Conservation (phyloP, 495 filamentous ascomycete genomes). For the Penicillium manginii region DNA sequence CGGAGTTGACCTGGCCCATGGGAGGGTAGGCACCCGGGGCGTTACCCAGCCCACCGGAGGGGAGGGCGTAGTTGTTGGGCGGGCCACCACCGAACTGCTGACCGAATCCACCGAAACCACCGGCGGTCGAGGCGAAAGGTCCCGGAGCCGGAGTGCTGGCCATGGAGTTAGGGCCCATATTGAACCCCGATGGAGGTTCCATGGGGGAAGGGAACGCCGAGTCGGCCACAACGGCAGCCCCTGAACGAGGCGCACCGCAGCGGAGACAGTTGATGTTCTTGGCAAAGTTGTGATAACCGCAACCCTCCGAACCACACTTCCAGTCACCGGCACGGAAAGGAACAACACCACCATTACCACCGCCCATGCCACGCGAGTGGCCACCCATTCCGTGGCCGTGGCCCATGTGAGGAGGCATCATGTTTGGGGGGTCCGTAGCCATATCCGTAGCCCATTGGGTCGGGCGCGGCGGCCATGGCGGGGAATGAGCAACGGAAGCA, state of each 20-base stretch:
- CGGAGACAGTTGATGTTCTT: constrained; percentile 98
- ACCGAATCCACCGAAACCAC: constrained; percentile 75
- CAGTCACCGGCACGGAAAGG: constrained; percentile 98
- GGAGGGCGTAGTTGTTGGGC: constrained; percentile 86
- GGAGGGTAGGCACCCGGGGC: constrained; percentile 80
- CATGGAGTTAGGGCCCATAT: constrained; percentile 78
- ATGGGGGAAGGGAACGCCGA: constrained; percentile 90
- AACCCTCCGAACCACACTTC: constrained; percentile 98
- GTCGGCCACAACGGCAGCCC: constrained; percentile 91
- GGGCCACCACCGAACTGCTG: constrained; percentile 89
- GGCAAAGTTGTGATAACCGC: constrained; percentile 98
- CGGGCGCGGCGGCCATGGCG: constrained; percentile 78
- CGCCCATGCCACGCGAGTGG: constrained; percentile 72
- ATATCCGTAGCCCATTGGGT: constrained; percentile 74
- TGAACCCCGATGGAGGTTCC: constrained; percentile 80
- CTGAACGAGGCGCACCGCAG: constrained; percentile 91
- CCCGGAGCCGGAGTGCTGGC: constrained; percentile 82
- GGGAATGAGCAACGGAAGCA: constrained; percentile 99
- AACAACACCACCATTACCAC: constrained; percentile 82
- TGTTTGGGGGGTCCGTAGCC: constrained; percentile 74
- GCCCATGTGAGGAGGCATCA: constrained; percentile 84
- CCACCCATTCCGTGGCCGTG: constrained; percentile 74
- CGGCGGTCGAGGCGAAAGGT: constrained; percentile 73
- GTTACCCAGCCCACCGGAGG: constrained; percentile 78
- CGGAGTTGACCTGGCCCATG: constrained; percentile 72